Evolutionary conservation across 805 yeast species (phyloP).

Genomic region (Starmerella roubikii): DNA sequence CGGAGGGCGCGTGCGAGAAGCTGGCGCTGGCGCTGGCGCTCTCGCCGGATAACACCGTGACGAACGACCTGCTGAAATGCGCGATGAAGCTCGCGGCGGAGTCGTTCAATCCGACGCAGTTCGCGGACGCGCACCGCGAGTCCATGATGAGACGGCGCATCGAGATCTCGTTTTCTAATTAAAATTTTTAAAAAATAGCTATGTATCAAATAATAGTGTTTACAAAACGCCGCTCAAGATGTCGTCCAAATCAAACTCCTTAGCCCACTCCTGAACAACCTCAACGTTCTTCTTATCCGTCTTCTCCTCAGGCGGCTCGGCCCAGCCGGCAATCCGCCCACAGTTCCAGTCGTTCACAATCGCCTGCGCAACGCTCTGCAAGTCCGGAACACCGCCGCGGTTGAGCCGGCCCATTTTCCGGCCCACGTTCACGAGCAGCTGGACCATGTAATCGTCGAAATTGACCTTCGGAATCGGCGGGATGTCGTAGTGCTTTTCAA

Average conservation of each 20-base stretch:
- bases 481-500: slow-evolving; percentile 57
- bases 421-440: slow-evolving; percentile 82
- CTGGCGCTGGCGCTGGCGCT: slow-evolving; percentile 73
- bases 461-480: slow-evolving; percentile 68
- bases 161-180: neutral
- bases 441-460: slow-evolving; percentile 67
- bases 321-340: slow-evolving; percentile 88
- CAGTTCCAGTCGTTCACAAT: slow-evolving; percentile 94
- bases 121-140: slow-evolving; percentile 1
- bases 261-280: slow-evolving; percentile 80
- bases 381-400: slow-evolving; percentile 83
- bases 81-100: slow-evolving; percentile 31
- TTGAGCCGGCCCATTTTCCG: slow-evolving; percentile 85
- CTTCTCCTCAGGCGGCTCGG: slow-evolving; percentile 43
- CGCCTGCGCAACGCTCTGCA: slow-evolving; percentile 68
- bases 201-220: too few relatives aligned
- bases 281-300: slow-evolving; percentile 43
- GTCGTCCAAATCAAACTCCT: slow-evolving; percentile 85
- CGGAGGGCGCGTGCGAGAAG: slow-evolving; percentile 54
- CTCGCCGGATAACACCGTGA: slow-evolving; percentile 68
- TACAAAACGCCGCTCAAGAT: slow-evolving; percentile 33
- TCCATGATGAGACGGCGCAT: slow-evolving; percentile 2
- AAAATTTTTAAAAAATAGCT: too few relatives aligned
- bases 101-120: slow-evolving; percentile 4
- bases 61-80: slow-evolving; percentile 63